Percentiles rank a stretch among this genome's conserved stretches.
These are phyloP conservation scores for Sordaria brevicollis DNA, from an alignment of 495 filamentous ascomycete genomes.

Conservation along the genomic window DNA sequence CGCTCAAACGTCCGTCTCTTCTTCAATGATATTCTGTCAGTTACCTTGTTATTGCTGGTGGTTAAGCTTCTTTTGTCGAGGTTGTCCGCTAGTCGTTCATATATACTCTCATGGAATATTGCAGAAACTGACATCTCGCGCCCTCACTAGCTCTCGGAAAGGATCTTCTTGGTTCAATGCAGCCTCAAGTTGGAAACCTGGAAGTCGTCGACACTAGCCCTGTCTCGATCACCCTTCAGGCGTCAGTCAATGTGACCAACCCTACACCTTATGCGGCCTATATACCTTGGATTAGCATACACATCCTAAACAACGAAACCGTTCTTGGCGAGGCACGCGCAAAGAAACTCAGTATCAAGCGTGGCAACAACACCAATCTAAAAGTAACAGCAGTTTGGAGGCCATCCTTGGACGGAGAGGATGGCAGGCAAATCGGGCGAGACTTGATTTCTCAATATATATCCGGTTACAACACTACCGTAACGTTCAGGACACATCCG, in stretches of 20 bases:
- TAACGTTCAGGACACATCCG: slow-evolving; percentile 59
- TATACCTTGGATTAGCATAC: slow-evolving; percentile 68
- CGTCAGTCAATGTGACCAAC: slow-evolving; percentile 73
- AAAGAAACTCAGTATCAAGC: slow-evolving; percentile 45
- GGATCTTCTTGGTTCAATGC: slow-evolving; percentile 36
- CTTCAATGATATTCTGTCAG: slow-evolving; percentile 38
- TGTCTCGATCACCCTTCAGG: slow-evolving; percentile 56
- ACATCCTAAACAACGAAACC: slow-evolving; percentile 62
- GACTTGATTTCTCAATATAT: slow-evolving; percentile 76
- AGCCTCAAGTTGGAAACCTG: slow-evolving; percentile 52
- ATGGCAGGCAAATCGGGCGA: slow-evolving; percentile 50
- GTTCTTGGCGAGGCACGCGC: slow-evolving; percentile 63
- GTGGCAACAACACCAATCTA: slow-evolving; percentile 65
- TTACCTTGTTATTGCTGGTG: slow-evolving; percentile 22
- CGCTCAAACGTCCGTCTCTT: slow-evolving; percentile 68
- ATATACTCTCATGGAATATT: not conserved
- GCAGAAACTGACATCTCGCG: slow-evolving; percentile 3
- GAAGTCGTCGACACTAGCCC: slow-evolving; percentile 57
- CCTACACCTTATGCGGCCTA: slow-evolving; percentile 74
- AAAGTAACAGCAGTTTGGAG: slow-evolving; percentile 63
- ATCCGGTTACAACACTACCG: slow-evolving; percentile 73
- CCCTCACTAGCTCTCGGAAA: slow-evolving; percentile 24
- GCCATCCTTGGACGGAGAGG: slow-evolving; percentile 51
- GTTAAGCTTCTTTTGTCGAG: not conserved
- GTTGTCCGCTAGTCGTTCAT: not conserved